A percentile compares a stretch with the other conserved stretches of the same genome.
Conservation (phyloP, 2,329 filamentous ascomycete genomes). For the Sphaceloma murrayae region DNA sequence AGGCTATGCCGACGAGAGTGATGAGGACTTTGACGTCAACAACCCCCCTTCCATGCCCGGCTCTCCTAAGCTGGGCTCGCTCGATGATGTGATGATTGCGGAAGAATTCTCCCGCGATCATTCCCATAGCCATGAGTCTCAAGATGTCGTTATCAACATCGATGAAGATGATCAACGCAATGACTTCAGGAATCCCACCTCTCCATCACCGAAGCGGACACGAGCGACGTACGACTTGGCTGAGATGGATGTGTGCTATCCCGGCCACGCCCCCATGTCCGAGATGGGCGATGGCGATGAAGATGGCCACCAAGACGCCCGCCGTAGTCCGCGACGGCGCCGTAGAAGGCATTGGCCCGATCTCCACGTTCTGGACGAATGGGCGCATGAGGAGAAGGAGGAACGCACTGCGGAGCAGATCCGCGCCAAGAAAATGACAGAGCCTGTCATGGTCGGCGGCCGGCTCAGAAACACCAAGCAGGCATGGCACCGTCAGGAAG, state of each 20-base stretch:
- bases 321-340: slow-evolving; percentile 39
- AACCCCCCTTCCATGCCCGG: slow-evolving; percentile 55
- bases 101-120: slow-evolving; percentile 45
- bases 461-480: slow-evolving; percentile 68
- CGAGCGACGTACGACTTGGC: slow-evolving; percentile 54
- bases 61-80: slow-evolving; percentile 46
- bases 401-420: slow-evolving; percentile 65
- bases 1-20: slow-evolving; percentile 18
- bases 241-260: slow-evolving; percentile 88
- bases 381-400: slow-evolving; percentile 85
- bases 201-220: slow-evolving; percentile 38
- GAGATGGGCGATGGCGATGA: slow-evolving; percentile 70
- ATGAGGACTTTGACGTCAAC: slow-evolving; percentile 50
- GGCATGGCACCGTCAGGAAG: slow-evolving; percentile 77
- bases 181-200: slow-evolving; percentile 32
- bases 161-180: slow-evolving; percentile 28
- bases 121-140: slow-evolving; percentile 30
- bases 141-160: slow-evolving; percentile 44
- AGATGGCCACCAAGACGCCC: slow-evolving; percentile 29
- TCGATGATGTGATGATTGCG: slow-evolving; percentile 58
- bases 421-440: slow-evolving; percentile 81
- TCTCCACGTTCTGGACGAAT: slow-evolving; percentile 72
- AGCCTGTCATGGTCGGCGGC: slow-evolving; percentile 86
- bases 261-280: slow-evolving; percentile 59
- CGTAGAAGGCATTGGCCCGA: slow-evolving; percentile 72